Conservation (phyloP, 176 grass and related monocot genomes). For the Juncus effusus region DNA sequence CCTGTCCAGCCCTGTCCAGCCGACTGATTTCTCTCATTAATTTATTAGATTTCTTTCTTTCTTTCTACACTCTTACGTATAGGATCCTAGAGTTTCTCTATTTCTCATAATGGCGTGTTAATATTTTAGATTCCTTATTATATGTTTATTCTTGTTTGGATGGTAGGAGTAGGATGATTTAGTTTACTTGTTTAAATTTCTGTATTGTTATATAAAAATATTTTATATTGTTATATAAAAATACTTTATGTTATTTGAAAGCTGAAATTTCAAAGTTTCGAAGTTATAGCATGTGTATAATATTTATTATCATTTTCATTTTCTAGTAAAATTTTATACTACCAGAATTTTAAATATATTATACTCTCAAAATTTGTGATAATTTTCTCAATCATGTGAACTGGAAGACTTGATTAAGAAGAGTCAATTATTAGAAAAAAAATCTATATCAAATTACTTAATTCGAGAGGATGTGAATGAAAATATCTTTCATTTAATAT, state of each 20-base stretch:
- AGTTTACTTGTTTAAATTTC: neutral
- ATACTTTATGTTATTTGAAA: too few relatives aligned
- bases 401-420: neutral
- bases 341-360: neutral
- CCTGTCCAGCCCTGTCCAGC: slow-evolving; percentile 22
- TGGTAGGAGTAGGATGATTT: neutral
- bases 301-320: too few relatives aligned
- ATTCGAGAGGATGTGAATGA: neutral
- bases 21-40: slow-evolving; percentile 4
- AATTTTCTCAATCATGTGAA: neutral
- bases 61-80: neutral
- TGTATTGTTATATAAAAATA: neutral
- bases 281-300: too few relatives aligned
- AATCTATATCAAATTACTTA: neutral
- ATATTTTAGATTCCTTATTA: neutral
- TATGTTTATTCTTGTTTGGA: neutral
- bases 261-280: too few relatives aligned
- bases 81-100: neutral
- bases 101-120: too few relatives aligned
- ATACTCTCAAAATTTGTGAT: neutral
- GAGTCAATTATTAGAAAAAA: neutral
- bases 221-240: too few relatives aligned
- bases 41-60: slow-evolving; percentile 24
- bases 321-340: too few relatives aligned
- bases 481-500: slow-evolving; percentile 10